Conservation (phyloP, 441 rosid genomes). For the Eruca vesicaria region DNA sequence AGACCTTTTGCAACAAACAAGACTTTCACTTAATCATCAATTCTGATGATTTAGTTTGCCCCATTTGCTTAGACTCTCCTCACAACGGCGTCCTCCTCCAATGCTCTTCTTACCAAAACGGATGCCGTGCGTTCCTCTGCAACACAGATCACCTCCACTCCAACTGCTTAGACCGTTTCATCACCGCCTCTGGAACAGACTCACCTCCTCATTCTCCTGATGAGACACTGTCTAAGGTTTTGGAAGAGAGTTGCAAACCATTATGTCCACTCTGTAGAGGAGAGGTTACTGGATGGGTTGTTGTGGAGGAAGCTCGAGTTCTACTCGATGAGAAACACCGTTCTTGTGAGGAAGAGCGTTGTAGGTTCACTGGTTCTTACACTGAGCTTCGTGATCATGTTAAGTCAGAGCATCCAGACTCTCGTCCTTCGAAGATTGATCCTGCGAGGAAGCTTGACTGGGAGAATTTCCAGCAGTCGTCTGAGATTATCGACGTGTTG, state of each 20-base stretch:
- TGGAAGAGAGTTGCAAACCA: slow-evolving; percentile 53
- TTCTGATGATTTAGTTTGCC: slow-evolving; percentile 83
- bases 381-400: slow-evolving; percentile 73
- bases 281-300: slow-evolving; percentile 84
- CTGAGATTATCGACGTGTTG: slow-evolving; percentile 93
- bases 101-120: slow-evolving; percentile 79
- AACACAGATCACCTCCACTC: slow-evolving; percentile 89
- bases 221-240: slow-evolving; percentile 32
- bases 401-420: slow-evolving; percentile 76
- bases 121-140: slow-evolving; percentile 86
- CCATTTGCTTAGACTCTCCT: slow-evolving; percentile 92
- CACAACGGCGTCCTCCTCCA: slow-evolving; percentile 89
- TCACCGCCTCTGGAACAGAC: not conserved
- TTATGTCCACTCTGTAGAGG: slow-evolving; percentile 94
- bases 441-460: slow-evolving; percentile 94
- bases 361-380: slow-evolving; percentile 69
- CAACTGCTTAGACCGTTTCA: slow-evolving; percentile 83
- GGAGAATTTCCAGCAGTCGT: slow-evolving; percentile 98
- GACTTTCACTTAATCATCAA: slow-evolving; percentile 48
- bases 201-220: not conserved
- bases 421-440: slow-evolving; percentile 86
- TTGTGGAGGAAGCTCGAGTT: slow-evolving; percentile 66
- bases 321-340: slow-evolving; percentile 73
- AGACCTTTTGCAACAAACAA: slow-evolving; percentile 38
- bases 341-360: slow-evolving; percentile 70